phyloP scores from a whole-genome alignment of 768 basidiomycete species.

The Peribolospora kevripleyi region DNA sequence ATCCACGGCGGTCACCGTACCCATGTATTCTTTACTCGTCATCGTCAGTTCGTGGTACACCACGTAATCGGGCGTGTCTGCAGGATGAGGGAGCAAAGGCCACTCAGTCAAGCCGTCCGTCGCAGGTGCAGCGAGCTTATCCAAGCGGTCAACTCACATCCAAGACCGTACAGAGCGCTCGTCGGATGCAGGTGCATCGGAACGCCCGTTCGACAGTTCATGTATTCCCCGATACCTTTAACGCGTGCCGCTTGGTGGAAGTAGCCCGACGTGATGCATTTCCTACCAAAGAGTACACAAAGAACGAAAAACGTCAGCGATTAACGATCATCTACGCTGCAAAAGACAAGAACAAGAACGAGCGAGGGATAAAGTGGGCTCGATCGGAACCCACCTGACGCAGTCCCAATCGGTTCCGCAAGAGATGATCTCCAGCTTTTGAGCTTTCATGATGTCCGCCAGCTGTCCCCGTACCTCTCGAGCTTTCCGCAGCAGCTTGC shows the following conservation, averaged over 20 bases:
- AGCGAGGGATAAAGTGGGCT: not conserved
- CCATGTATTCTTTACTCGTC: constrained; percentile 49
- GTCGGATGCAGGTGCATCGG: constrained; percentile 94
- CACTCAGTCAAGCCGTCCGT: not conserved
- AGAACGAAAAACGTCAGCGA: too few species aligned
- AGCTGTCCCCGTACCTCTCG: constrained; percentile 85
- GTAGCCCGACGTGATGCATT: constrained; percentile 90
- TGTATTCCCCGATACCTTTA: constrained; percentile 97
- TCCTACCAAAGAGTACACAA: constrained; percentile 27
- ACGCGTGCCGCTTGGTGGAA: constrained; percentile 97
- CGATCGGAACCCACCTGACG: constrained; percentile 29
- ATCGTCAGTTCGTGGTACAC: constrained; percentile 54
- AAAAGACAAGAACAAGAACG: constrained; percentile 8
- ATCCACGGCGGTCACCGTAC: constrained; percentile 92
- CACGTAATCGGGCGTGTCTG: constrained; percentile 86
- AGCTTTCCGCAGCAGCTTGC: constrained; percentile 79
- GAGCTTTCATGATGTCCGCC: constrained; percentile 97
- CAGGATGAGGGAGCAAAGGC: not conserved
- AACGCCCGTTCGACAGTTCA: constrained; percentile 76
- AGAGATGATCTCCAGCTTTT: constrained; percentile 81
- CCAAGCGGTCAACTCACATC: constrained; percentile 35
- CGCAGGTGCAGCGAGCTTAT: not conserved
- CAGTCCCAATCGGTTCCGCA: constrained; percentile 89
- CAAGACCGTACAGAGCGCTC: constrained; percentile 82
- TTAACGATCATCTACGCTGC: not conserved